Evolutionary conservation across 2,329 filamentous ascomycete species (phyloP).

Genomic region (Penicillium concentricum): DNA sequence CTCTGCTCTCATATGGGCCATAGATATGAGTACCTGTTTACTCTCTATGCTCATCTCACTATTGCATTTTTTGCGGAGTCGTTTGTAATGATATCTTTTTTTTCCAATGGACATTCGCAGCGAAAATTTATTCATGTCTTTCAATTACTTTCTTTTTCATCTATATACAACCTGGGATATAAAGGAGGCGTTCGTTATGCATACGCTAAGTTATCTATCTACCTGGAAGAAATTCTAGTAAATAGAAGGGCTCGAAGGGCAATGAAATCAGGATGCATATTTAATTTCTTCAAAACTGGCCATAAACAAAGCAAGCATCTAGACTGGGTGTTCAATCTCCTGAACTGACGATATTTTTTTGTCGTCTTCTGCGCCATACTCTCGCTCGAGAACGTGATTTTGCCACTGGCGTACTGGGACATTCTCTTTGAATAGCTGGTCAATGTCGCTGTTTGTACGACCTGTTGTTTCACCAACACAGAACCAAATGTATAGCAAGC

Average conservation of each 20-base stretch:
- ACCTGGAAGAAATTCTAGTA: too few relatives aligned
- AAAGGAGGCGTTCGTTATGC: too few relatives aligned
- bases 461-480: neutral
- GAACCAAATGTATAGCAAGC: neutral
- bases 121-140: neutral
- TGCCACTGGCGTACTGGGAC: neutral
- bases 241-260: too few relatives aligned
- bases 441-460: neutral
- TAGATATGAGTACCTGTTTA: neutral
- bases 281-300: too few relatives aligned
- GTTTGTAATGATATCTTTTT: neutral
- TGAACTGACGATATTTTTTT: neutral
- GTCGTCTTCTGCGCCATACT: neutral
- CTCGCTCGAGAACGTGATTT: neutral
- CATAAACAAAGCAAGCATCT: neutral
- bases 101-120: neutral
- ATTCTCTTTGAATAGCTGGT: neutral
- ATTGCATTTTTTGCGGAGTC: neutral
- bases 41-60: neutral
- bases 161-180: neutral
- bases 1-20: neutral
- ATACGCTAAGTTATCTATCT: too few relatives aligned
- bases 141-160: neutral
- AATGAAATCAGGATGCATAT: too few relatives aligned
- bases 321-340: neutral